Conservation (phyloP, 1,139 yeast species). For the Kluyveromyces sp. region DNA sequence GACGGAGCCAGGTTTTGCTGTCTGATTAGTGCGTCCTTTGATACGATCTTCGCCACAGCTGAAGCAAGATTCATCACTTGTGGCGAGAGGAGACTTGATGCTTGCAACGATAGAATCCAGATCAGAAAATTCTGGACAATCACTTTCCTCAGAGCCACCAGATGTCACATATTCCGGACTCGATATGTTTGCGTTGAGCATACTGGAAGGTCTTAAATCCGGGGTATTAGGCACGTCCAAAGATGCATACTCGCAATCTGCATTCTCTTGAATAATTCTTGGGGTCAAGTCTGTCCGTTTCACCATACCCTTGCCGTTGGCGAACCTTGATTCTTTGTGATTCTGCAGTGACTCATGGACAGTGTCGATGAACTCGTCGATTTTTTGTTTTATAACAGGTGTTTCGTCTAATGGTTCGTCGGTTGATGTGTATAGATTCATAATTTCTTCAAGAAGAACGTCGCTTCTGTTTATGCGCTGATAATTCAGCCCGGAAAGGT, state of each 20-base stretch:
- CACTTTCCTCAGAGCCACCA: constrained; percentile 20
- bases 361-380: constrained; percentile 4
- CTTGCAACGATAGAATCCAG: constrained; percentile 12
- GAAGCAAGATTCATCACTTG: constrained; percentile 9
- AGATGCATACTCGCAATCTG: neutral
- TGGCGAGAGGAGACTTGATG: constrained; percentile 1
- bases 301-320: neutral
- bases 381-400: neutral
- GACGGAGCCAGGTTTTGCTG: neutral
- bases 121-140: constrained; percentile 24
- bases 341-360: constrained; percentile 3
- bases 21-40: neutral
- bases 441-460: constrained; percentile 1
- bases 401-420: neutral
- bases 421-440: constrained; percentile 2
- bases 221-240: neutral
- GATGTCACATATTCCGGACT: constrained; percentile 19
- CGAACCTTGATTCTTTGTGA: constrained; percentile 1
- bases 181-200: constrained; percentile 6
- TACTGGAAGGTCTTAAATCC: neutral
- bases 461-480: neutral
- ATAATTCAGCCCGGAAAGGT: neutral
- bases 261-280: neutral
- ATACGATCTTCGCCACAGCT: constrained; percentile 9
- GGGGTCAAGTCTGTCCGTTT: neutral